These are phyloP conservation scores for Cenchrus fungigraminus DNA, from an alignment of 176 grass and related monocot species.

Conservation along the genomic window DNA sequence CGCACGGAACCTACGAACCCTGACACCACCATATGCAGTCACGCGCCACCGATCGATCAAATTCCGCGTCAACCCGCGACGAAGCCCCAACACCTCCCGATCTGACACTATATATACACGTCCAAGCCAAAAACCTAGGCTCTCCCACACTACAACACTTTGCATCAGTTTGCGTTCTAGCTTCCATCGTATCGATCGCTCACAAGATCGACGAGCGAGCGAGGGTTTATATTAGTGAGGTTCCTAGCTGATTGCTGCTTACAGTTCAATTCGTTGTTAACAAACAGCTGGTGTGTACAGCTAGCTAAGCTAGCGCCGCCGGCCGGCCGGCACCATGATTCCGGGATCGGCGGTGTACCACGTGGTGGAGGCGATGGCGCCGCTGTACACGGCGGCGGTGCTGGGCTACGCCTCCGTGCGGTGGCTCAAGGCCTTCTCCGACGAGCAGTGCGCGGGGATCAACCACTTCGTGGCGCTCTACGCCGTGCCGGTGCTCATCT, in stretches of 20 bases:
- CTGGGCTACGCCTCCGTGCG: slow-evolving; percentile 72
- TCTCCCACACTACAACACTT: neutral
- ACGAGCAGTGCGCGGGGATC: slow-evolving; percentile 78
- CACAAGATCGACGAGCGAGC: neutral
- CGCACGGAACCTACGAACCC: neutral
- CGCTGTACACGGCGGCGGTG: slow-evolving; percentile 76
- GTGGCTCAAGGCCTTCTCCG: slow-evolving; percentile 63
- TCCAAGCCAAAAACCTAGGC: slow-evolving; percentile 23
- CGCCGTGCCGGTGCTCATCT: slow-evolving; percentile 73
- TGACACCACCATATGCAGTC: neutral
- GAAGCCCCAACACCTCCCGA: neutral
- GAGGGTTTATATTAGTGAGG: too few species aligned
- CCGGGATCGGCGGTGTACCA: slow-evolving; percentile 53
- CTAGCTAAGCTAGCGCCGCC: neutral
- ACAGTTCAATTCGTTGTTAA: too few species aligned
- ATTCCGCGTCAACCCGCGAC: slow-evolving; percentile 14
- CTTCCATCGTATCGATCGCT: neutral
- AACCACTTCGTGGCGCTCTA: slow-evolving; percentile 90
- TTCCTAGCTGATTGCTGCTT: too few species aligned
- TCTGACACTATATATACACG: slow-evolving; percentile 31
- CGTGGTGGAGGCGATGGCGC: slow-evolving; percentile 82
- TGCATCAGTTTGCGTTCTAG: too few species aligned
- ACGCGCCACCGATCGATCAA: neutral
- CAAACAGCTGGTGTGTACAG: neutral
- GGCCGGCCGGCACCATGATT: slow-evolving; percentile 33